Evolutionary conservation across 1,284 basidiomycete species (phyloP), one percentile per base, ranked within the genome.

Genomic region (Abortiporus biennis): DNA sequence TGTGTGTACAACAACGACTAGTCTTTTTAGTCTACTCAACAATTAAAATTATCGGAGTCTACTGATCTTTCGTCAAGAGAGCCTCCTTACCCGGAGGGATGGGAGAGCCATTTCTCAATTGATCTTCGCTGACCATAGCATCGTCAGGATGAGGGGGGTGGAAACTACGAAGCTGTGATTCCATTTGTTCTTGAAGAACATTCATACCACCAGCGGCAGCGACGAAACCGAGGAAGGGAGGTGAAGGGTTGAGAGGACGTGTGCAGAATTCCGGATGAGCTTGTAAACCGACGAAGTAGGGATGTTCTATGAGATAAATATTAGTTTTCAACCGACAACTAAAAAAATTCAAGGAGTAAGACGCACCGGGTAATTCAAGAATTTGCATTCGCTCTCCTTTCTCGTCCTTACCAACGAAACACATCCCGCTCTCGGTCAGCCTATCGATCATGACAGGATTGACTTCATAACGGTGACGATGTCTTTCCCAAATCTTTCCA

Each of bases 251-350:
- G 40, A 99, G 73, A 2, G 95, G 95, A n/a, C 95, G 84, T 16
- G 95, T 95, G 69, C 94, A 98, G 69, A 99, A 95, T 64, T 99
- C 95, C 2, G 95, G 95, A 59, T 99, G 95, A 0, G 96, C 92
- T 69, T 99, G 95, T 45, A 99, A 74, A 33, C 83, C 96, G 43
- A 97, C 72, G 64, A 95, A 99, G 76, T 82, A 99, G 1, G 92
- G 92, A 66, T 99, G 95, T 58, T 90, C 92, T 91, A 54, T 3
- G 15, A 31, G 21, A 6, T n/a, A 19, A 3, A 39, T 21, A 22
- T 32, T 11, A 38, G 23, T 6, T 19, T 15, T 40, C 24, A 29
- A 30, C 19, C 23, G 37, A 38, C 23, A 19, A 21, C 17, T 32
- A 25, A 5, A 24, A 13, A 12, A 17, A n/a, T 29, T 8, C 8